These are phyloP conservation scores for Paralagenidium karlingii DNA, from an alignment of 352 stramenopile genomes.

Conservation along the genomic window DNA sequence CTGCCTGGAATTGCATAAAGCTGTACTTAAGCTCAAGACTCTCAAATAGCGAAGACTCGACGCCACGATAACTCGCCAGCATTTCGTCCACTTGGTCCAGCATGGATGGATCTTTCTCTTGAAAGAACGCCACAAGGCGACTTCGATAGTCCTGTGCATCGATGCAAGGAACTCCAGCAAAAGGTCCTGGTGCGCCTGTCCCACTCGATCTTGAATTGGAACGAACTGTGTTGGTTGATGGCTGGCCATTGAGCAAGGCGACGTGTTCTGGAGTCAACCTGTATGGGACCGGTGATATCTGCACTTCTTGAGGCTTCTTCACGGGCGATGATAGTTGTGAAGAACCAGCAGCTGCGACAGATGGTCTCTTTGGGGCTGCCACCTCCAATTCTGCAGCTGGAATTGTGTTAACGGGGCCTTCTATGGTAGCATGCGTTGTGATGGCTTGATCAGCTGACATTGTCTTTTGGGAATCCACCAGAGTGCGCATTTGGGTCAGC, in stretches of 20 bases:
- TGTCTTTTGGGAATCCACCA: constrained; percentile 37
- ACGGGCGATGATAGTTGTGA: too few relatives aligned
- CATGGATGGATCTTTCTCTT: constrained; percentile 49
- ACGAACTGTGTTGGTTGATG: too few relatives aligned
- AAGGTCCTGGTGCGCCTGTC: too few relatives aligned
- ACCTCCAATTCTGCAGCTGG: constrained; percentile 11
- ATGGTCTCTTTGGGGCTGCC: constrained; percentile 6
- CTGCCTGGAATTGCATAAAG: constrained; percentile 34
- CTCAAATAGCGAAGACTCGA: constrained; percentile 65
- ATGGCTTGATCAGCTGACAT: constrained; percentile 19
- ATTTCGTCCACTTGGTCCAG: constrained; percentile 60
- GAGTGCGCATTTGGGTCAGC: constrained; percentile 59
- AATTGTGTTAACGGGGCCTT: too few relatives aligned
- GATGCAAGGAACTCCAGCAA: too few relatives aligned
- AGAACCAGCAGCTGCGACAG: constrained; percentile 10
- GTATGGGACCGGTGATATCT: constrained; percentile 27
- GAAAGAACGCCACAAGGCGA: constrained; percentile 45
- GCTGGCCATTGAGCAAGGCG: constrained; percentile 52
- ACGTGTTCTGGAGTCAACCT: constrained; percentile 59
- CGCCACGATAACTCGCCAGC: constrained; percentile 54
- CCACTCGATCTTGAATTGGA: too few relatives aligned
- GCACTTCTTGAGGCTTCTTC: neutral
- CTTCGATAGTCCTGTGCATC: constrained; percentile 24
- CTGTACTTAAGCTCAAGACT: constrained; percentile 78
- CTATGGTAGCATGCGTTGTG: neutral